Base-by-base conservation (phyloP, 2,329 filamentous ascomycete species). In the Penicillium sclerotiorum region DNA sequence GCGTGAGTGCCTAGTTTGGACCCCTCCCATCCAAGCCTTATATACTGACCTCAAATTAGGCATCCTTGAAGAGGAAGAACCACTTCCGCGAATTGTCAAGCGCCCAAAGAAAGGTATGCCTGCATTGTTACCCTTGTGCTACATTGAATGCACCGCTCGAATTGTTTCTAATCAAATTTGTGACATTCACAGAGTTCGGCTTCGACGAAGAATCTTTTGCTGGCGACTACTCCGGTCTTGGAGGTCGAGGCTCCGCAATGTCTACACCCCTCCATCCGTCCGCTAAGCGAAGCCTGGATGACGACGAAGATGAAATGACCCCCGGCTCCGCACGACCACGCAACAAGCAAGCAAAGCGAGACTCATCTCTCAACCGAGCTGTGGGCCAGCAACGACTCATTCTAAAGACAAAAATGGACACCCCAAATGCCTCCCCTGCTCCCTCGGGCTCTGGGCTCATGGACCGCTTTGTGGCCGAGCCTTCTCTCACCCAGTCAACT, bases 1-100 rank as follows among this genome's bases (percentile, higher is more conserved):
- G 56, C 66, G 77, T 72, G 60, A 52, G 70, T 63, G 27, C 35
- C 17, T 35, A 21, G 3, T 42, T 18, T 18, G 7, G 5, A 36
- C 28, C 35, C 4, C 41, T 17, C 8, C 7, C 33, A 32, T 25
- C 32, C 27, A 35, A 9, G 25, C 33, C 15, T n/a, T 5, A 30
- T 21, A 35, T 35, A 42, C 53, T 64, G 43, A 60, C 51, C 35
- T n/a, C 21, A 32, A 27, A 30, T 18, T 48, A 73, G 71, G 71
- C n/a, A 76, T 79, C 23, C 60, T 78, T 50, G 72, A 77, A 53
- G 75, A 76, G 50, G 76, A 79, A 37, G 74, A 76, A 45, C 68
- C 73, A 30, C 56, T 72, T n/a, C 69, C 74, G 17, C 68, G 76
- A 43, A 65, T 69, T 25, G 61, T 70, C 28, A 79, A 78, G 47